Base-by-base conservation (phyloP, 2,329 filamentous ascomycete genomes). In the Seiridium cupressi region DNA sequence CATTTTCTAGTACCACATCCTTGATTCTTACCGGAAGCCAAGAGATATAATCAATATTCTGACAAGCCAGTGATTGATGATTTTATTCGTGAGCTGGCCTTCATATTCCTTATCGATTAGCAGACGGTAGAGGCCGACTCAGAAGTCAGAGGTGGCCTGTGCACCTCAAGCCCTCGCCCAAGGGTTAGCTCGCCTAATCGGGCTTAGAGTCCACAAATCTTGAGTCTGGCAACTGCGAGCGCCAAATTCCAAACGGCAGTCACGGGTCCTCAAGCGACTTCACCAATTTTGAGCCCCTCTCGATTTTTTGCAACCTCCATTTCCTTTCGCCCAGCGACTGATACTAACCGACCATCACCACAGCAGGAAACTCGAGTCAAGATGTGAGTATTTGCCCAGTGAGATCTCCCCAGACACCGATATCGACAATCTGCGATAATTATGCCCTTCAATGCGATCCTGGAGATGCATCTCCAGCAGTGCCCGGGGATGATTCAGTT, bases 251-350 rank as follows among this genome's bases (percentile, higher is more conserved):
- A 44, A 34, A 49, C 34, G 44, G 34, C 55, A 49, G 55, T 58
- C 55, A 58, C 55, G 46, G 46, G 55, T 58, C 36, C 42, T 51
- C 42, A 46, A 44, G 32, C 40, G 55, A n/a, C 34, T 40, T 58
- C 55, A 46, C 55, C 46, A 58, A 58, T 58, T 58, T 58, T 46
- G 55, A 51, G 55, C 57, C 57, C 57, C 57, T 59, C 57, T 59
- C 49, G 57, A 51, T 59, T 59, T 59, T 59, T 59, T 54, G 51
- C 26, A 32, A 47, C 46, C 44, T 58, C 55, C n/a, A 18, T 42
- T 48, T 57, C 55, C 40, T 40, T 55, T 46, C 53, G 44, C 42
- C 55, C 55, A 58, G 55, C 55, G 44, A 49, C 44, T 26, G 34
- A 44, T 47, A 57, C 55, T 55, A 55, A 51, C 35, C 56, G 48